Conservation (phyloP, 2,329 filamentous ascomycete genomes). For the Xylariomycetidae sp. region DNA sequence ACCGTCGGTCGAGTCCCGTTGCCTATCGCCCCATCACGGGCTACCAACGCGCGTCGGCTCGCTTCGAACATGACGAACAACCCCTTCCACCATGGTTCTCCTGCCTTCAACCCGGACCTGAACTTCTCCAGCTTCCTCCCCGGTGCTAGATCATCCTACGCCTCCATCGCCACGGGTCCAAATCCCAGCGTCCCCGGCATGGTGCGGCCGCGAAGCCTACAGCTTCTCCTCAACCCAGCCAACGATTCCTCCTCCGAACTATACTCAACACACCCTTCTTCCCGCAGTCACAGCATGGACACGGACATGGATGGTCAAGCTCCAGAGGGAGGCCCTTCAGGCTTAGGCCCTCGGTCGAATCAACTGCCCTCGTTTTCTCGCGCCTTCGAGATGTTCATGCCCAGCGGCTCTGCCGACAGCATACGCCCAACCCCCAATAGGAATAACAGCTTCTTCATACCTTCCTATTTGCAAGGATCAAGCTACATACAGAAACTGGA, state of each 20-base stretch:
- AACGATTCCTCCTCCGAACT: constrained; percentile 31
- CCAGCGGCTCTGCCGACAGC: constrained; percentile 15
- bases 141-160: constrained; percentile 31
- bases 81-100: constrained; percentile 31
- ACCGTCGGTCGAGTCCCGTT: too few species aligned
- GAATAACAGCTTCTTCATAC: constrained; percentile 62
- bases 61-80: too few species aligned
- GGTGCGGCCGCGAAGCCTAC: constrained; percentile 36
- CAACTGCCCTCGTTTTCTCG: constrained; percentile 44
- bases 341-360: constrained; percentile 21
- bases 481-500: constrained; percentile 72
- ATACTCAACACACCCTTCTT: constrained; percentile 21
- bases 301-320: constrained; percentile 23
- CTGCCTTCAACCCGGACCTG: constrained; percentile 28
- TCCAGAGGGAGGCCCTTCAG: constrained; percentile 17
- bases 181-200: constrained; percentile 23
- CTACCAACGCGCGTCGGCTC: too few species aligned
- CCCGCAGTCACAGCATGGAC: constrained; percentile 27
- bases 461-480: constrained; percentile 75
- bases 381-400: constrained; percentile 46
- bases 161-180: constrained; percentile 34
- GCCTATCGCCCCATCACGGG: too few species aligned
- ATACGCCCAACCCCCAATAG: constrained; percentile 22
- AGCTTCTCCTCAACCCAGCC: constrained; percentile 48
- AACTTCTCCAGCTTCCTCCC: constrained; percentile 26